Base-by-base conservation (phyloP, 345 rosid species). In the Linum usitatissimum region DNA sequence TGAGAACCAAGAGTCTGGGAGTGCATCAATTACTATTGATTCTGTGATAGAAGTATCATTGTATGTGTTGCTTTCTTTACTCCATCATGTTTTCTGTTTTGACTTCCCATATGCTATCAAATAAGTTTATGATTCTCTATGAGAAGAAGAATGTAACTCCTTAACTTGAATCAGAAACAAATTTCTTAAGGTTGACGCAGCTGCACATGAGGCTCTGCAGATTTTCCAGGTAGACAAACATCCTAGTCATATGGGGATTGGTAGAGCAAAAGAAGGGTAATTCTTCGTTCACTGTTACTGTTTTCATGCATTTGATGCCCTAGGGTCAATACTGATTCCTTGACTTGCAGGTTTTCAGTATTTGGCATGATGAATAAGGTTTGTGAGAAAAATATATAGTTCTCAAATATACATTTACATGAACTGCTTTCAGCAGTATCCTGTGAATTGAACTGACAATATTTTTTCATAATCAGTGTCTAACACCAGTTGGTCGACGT, bases 231-330 rank as follows among this genome's bases (percentile, higher is more conserved):
- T 75, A 49, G 97, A 92, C 73, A 93, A 90, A 69, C 99, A 93
- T 81, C 99, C 99, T 70, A 93, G 99, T 77, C 94, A 90, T 76
- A 90, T 93, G 96, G 99, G 99, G 72, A 93, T 93, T 66, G 99
- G 99, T 60, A 78, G 99, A 80, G 93, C 96, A 71, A 93, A 93
- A 73, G 97, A 93, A 84, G 99, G 99, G 99, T 93, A 83, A 70
- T 40, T 18, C 4, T 55, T 55, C 28, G 31, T 55, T 13, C 66
- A 15, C 55, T 55, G 57, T 39, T 64, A 30, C 55, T 74, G 10
- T 45, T 53, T 65, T 42, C 53, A 68, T 30, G 51, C 70, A 31
- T 58, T 55, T 59, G 49, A 42, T 42, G 66, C 64, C 7, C 70
- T 59, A 31, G 28, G n/a, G 9, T 66, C 73, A 67, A 36, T 70